Conservation (phyloP, 768 basidiomycete genomes). For the Trametes villosa region DNA sequence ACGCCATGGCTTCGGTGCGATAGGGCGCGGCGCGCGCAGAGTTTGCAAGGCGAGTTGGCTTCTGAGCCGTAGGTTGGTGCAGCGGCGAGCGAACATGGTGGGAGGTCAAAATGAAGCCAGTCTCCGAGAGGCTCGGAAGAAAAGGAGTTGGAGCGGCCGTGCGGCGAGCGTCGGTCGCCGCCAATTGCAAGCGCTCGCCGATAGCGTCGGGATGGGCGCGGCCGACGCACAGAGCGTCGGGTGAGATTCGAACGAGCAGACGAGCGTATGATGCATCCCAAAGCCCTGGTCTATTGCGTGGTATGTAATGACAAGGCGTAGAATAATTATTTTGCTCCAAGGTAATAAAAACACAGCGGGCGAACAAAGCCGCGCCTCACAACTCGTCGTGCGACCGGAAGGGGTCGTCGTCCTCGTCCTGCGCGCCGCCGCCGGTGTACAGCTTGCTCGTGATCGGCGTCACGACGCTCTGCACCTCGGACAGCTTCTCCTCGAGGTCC, state of each 20-base stretch:
- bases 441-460: slow-evolving; percentile 88
- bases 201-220: not conserved
- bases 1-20: slow-evolving; percentile 1
- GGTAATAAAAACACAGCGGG: slow-evolving; percentile 23
- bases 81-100: slow-evolving; percentile 6
- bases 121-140: no score
- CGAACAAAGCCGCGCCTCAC: slow-evolving; percentile 24
- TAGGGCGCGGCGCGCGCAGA: not conserved
- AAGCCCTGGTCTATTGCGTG: slow-evolving; percentile 25
- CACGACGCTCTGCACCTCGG: slow-evolving; percentile 70
- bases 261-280: slow-evolving; percentile 7
- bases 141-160: not conserved
- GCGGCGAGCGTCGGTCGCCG: not conserved
- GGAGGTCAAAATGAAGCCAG: no score
- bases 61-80: not conserved
- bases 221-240: not conserved
- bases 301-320: slow-evolving; percentile 25
- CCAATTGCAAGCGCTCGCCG: not conserved
- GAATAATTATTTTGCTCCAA: slow-evolving; percentile 24
- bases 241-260: not conserved
- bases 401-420: slow-evolving; percentile 44
- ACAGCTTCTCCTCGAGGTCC: slow-evolving; percentile 90
- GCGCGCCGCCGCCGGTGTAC: slow-evolving; percentile 47
- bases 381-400: slow-evolving; percentile 49
- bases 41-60: slow-evolving; percentile 1